Percentiles rank a stretch among this genome's conserved stretches.
Evolutionary conservation across 106 monocot genomes (phyloP).

Genomic region (Hemerocallis citrina): DNA sequence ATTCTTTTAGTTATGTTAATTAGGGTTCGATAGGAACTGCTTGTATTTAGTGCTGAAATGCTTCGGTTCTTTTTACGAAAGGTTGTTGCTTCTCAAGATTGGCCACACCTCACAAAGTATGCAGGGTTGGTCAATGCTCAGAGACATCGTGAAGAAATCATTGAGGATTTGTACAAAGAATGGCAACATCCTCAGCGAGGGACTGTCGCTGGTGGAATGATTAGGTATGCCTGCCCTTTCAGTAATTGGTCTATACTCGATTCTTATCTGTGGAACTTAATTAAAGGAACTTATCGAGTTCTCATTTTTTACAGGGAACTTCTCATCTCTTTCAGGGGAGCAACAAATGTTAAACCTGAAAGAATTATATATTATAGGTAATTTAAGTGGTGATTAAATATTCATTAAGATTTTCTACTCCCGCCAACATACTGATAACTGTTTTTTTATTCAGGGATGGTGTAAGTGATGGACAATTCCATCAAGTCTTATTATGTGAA

Average conservation of each 20-base stretch:
- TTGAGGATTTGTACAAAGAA: constrained; percentile 36
- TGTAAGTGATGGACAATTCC: constrained; percentile 67
- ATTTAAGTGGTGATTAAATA: not conserved
- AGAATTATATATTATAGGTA: constrained; percentile 65
- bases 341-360: constrained; percentile 48
- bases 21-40: not conserved
- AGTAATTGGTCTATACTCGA: not conserved
- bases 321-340: constrained; percentile 51
- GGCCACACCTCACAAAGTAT: constrained; percentile 60
- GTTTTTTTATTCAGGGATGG: constrained; percentile 35
- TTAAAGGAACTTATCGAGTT: not conserved
- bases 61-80: not conserved
- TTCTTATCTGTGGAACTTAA: not conserved
- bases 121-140: constrained; percentile 32
- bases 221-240: constrained; percentile 16
- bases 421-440: not conserved
- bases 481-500: constrained; percentile 51
- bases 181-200: constrained; percentile 41
- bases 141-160: constrained; percentile 29
- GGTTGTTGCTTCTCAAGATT: constrained; percentile 57
- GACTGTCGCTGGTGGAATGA: constrained; percentile 39
- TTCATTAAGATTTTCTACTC: not conserved
- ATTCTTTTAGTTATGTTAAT: not conserved
- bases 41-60: constrained; percentile 3
- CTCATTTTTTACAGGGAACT: constrained; percentile 42